Percentiles rank a stretch among this genome's conserved stretches.
Evolutionary conservation across 192 early-diverging fungal genomes (phyloP).

Genomic region (Cetraspora pellucida): DNA sequence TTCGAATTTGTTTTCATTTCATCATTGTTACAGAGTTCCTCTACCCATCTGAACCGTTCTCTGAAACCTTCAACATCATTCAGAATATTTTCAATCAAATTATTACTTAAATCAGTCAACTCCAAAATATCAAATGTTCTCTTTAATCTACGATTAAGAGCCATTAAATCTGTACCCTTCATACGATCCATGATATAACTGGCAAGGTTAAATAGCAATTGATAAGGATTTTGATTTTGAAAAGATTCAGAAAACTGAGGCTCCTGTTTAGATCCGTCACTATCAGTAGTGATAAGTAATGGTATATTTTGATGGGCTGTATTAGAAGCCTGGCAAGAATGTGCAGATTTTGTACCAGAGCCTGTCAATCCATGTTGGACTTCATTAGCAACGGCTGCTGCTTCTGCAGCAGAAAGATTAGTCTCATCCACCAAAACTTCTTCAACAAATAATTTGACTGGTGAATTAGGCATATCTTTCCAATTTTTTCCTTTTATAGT

Average conservation of each 20-base stretch:
- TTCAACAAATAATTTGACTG: constrained; percentile 31
- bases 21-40: constrained; percentile 38
- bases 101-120: constrained; percentile 56
- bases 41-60: constrained; percentile 52
- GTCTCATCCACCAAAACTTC: constrained; percentile 29
- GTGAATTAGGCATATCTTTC: constrained; percentile 11
- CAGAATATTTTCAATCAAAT: constrained; percentile 55
- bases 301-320: background rate
- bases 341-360: background rate
- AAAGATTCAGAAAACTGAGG: background rate
- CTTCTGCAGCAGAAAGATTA: constrained; percentile 31
- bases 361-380: constrained; percentile 18
- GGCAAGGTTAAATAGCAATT: constrained; percentile 43
- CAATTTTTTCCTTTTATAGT: constrained; percentile 27
- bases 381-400: constrained; percentile 30
- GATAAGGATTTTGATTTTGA: constrained; percentile 47
- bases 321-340: constrained; percentile 18
- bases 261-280: background rate
- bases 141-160: constrained; percentile 52
- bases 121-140: constrained; percentile 62
- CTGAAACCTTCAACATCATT: constrained; percentile 49
- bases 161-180: constrained; percentile 53
- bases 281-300: background rate
- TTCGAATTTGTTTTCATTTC: constrained; percentile 19
- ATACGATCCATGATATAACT: constrained; percentile 49